These are phyloP conservation scores for Komagataella kurtzmanii DNA, from an alignment of 805 yeast species.

Conservation along the genomic window DNA sequence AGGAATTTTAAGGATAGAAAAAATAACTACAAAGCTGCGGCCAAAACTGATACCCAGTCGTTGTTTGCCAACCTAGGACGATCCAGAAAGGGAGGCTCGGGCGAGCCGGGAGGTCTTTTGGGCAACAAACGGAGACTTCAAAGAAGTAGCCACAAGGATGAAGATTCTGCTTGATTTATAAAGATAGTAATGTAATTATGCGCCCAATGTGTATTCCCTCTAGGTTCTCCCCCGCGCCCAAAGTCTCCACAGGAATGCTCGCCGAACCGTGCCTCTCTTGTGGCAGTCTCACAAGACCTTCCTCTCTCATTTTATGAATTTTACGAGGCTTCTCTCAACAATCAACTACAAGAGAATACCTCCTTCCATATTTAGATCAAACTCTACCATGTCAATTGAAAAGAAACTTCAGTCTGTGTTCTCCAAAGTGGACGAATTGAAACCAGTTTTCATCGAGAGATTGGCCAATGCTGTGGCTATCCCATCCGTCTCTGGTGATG, in stretches of 20 bases:
- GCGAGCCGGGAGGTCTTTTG: not conserved
- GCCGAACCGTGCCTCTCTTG: not conserved
- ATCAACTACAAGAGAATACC: not conserved
- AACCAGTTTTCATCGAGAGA: constrained; percentile 61
- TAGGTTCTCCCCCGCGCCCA: not conserved
- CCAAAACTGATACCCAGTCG: not conserved
- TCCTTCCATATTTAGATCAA: not conserved
- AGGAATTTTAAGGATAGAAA: not conserved
- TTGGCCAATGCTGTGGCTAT: constrained; percentile 80
- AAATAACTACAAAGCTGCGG: not conserved
- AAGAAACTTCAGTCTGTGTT: constrained; percentile 23
- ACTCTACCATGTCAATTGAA: constrained; percentile 13
- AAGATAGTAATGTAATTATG: not conserved
- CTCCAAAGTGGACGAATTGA: constrained; percentile 56
- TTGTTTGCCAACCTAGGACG: not conserved
- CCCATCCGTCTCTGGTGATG: constrained; percentile 91
- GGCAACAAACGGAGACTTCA: not conserved
- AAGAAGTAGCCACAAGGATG: not conserved
- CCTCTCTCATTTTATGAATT: not conserved
- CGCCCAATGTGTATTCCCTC: not conserved
- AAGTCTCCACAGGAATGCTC: not conserved
- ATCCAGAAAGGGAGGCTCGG: not conserved
- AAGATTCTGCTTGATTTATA: not conserved
- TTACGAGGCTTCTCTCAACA: not conserved
- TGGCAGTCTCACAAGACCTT: not conserved